Evolutionary conservation across 2,329 filamentous ascomycete genomes (phyloP), one percentile per base, ranked within the genome.

Genomic region (Beauveria australis): DNA sequence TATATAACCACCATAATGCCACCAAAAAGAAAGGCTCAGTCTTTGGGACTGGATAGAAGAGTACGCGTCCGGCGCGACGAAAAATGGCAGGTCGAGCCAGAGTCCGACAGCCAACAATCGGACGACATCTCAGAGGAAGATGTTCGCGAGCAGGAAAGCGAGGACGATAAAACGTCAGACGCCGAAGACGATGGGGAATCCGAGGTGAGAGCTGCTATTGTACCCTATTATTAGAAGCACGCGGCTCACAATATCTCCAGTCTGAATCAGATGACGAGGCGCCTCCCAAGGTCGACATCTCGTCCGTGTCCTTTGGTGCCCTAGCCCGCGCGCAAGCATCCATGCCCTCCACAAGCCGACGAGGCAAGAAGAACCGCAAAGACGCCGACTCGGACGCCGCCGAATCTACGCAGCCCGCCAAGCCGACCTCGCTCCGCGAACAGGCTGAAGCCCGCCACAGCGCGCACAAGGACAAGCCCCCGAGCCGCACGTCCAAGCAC

Each of bases 281-380:
- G 19, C 59, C 62, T 30, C 68, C 75, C 6, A 73, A 72, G 19
- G 71, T 80, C 60, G 78, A 81, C 62, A 74, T 80, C 49, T 77
- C 83, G 9, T 78, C 80, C 63, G 85, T 97, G 65, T 94, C 92
- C 26, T 97, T 97, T 69, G 92, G 92, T 64, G 89, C 90, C n/a
- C 79, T 97, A 46, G 91, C 90, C 65, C 90, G 91, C 78, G 92
- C 92, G 1, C 91, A 96, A 76, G 87, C 87, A 44, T 82, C 85
- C 0, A 75, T 96, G 37, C 77, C 70, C 40, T 66, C 69, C 53
- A 51, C 69, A 26, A 62, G 66, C 12, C 69, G 67, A 55, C 69
- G 67, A 53, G 60, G 68, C 60, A 63, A 66, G 68, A 66, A 74
- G 53, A 74, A 65, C 61, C 69, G 67, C 61, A 65, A 66, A 61